Percentiles rank a stretch among this genome's conserved stretches.
These are phyloP conservation scores for Colletotrichum viniferum DNA, from an alignment of 2,329 filamentous ascomycete species.

Conservation along the genomic window DNA sequence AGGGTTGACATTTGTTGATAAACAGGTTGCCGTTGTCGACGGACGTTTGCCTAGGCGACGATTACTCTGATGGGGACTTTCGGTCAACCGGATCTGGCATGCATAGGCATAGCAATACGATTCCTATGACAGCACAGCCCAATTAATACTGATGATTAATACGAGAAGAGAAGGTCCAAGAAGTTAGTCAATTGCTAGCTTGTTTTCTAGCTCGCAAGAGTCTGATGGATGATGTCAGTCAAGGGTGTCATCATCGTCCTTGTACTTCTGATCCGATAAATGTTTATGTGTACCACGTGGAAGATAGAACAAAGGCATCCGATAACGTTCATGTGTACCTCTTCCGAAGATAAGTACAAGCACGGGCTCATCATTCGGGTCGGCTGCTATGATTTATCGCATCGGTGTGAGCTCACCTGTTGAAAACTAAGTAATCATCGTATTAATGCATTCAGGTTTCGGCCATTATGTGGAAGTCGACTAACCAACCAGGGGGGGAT, in stretches of 20 bases:
- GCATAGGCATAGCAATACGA: neutral
- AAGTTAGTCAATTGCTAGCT: neutral
- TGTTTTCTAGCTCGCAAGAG: neutral
- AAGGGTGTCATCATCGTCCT: neutral
- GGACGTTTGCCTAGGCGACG: neutral
- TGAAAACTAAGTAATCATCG: neutral
- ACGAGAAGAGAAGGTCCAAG: neutral
- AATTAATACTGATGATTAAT: neutral
- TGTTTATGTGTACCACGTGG: neutral
- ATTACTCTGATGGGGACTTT: neutral
- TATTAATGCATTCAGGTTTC: neutral
- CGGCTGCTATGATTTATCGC: neutral
- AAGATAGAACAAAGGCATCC: neutral
- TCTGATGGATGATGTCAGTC: neutral
- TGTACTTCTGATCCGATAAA: neutral
- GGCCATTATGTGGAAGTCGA: neutral
- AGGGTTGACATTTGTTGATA: neutral
- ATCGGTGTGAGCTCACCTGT: neutral
- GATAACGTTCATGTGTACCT: neutral
- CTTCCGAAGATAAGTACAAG: too few relatives aligned
- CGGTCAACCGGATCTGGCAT: neutral
- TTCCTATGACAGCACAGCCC: neutral
- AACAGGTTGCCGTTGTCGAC: neutral
- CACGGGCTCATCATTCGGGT: fast-evolving
- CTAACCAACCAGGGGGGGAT: neutral